A percentile compares a stretch with the other conserved stretches of the same genome.
These are phyloP conservation scores for Rhexocercosporidium sp. DNA, from an alignment of 2,329 filamentous ascomycete species.

Conservation along the genomic window DNA sequence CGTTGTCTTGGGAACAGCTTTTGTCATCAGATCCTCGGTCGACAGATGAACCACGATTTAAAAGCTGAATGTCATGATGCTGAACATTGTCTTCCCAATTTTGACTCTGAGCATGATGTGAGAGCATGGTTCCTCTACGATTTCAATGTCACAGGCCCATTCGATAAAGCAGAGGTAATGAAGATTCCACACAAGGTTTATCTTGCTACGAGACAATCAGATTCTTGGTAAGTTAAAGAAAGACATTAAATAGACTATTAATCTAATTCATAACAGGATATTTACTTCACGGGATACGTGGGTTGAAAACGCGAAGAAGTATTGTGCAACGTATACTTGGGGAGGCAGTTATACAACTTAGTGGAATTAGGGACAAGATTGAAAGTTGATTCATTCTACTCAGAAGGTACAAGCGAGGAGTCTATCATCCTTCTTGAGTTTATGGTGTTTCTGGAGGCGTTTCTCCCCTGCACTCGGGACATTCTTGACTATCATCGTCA, in stretches of 20 bases:
- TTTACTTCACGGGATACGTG: not conserved
- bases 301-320: not conserved
- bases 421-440: not conserved
- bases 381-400: no score
- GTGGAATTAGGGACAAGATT: no score
- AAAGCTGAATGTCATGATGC: conserved; percentile 15
- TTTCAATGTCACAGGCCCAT: conserved; percentile 10
- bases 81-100: conserved; percentile 21
- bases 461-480: not conserved
- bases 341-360: conserved; percentile 2
- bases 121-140: conserved; percentile 15
- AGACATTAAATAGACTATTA: not conserved
- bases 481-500: not conserved
- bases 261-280: not conserved
- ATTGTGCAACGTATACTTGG: conserved; percentile 15
- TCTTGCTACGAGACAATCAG: conserved; percentile 8
- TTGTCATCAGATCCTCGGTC: no score
- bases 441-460: not conserved
- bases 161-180: not conserved
- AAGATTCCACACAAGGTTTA: conserved; percentile 9
- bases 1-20: no score
- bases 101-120: conserved; percentile 34
- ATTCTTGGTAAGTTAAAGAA: conserved; percentile 12
- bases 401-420: no score
- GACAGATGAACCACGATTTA: no score